Base-by-base conservation (phyloP, 2,329 filamentous ascomycete genomes). In the Alternaria triticina region DNA sequence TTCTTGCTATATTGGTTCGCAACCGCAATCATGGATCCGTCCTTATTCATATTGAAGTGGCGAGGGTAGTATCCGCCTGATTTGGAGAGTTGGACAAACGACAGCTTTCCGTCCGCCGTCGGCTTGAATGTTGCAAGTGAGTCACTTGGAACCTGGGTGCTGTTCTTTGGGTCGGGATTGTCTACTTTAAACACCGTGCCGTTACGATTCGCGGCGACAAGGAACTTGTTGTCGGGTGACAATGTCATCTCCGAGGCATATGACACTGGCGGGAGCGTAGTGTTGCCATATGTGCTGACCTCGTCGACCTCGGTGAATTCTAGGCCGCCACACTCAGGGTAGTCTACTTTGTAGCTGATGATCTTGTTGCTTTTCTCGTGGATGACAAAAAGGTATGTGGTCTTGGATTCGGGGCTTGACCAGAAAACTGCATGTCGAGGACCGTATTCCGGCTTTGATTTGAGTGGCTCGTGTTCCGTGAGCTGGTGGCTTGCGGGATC, bases 121-220 rank as follows among this genome's bases (percentile, higher is more conserved):
- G 69, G 69, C 57, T 68, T 67, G 57, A 72, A 76, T 62, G 83
- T 88, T 64, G 90, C 84, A 57, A 94, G 80, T 1, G 90, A 86
- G 76, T 92, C 90, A 0, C 80, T 82, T 3, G 68, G 60, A 20
- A 81, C 62, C 33, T 68, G 59, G 5, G 79, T 80, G 52, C 68
- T 67, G 64, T 81, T 80, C 11, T 57, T 75, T 15, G 78, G 66
- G 59, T 79, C 74, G 6, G 70, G 65, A 66, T 89, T 90, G 9
- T 83, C 74, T 82, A 68, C 71, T 64, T 61, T 78, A 74, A 89
- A 86, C 22, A 84, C 80, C 47, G 81, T 82, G 73, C 90, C 90
- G 73, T 86, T 86, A 65, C 92, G 89, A 66, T 91, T 91, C 3
- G 89, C 90, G 45, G 91, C 85, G 68, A 91, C 83, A 55, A 94